Evolutionary conservation across 345 rosid genomes (phyloP).

Genomic region (Syzygium jambos): DNA sequence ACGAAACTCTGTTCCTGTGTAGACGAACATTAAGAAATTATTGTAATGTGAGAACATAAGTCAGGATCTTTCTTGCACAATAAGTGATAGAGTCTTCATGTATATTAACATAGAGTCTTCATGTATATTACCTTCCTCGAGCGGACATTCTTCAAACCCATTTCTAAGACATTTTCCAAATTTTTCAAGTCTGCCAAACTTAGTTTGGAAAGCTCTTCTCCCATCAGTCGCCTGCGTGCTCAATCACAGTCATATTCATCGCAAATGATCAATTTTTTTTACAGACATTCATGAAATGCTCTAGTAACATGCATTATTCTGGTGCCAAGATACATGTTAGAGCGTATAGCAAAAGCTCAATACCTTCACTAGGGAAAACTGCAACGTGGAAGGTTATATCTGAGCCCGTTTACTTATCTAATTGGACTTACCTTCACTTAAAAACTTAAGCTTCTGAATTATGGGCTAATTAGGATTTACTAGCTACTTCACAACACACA

Average conservation of each 20-base stretch:
- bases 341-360: too few species aligned
- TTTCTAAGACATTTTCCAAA: background rate
- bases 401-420: too few species aligned
- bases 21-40: background rate
- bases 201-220: constrained; percentile 2
- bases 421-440: too few species aligned
- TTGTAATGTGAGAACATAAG: background rate
- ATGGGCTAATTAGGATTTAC: too few species aligned
- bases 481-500: too few species aligned
- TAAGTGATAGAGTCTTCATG: background rate
- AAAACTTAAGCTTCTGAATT: too few species aligned
- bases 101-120: background rate
- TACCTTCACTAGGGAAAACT: too few species aligned
- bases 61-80: background rate
- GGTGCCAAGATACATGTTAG: background rate
- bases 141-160: background rate
- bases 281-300: background rate
- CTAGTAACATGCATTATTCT: background rate
- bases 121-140: background rate
- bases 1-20: background rate
- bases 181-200: background rate
- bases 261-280: background rate
- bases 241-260: background rate
- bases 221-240: constrained; percentile 1
- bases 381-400: too few species aligned